Evolutionary conservation across 2,329 filamentous ascomycete genomes (phyloP), one percentile per base, ranked within the genome.

Genomic region (Botryotinia narcissicola): DNA sequence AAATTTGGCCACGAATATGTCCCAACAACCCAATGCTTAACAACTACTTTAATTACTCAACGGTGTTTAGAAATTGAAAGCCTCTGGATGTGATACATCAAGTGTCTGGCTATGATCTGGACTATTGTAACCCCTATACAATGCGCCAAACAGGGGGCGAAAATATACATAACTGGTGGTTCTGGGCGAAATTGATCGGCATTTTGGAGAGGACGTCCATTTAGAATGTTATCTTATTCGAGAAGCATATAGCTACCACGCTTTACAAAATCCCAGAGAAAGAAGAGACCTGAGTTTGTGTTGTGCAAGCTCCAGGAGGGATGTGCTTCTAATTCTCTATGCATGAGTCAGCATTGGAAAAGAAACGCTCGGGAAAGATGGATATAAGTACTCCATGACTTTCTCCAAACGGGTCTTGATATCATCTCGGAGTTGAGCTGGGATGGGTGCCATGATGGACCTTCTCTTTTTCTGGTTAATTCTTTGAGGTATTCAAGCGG

Each of bases 251-350:
- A 84, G 54, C 80, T 77, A n/a, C 82, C 83, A 51, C 83, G 81
- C 73, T 79, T 81, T 63, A 82, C 81, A 75, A 84, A 85, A 75
- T 84, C 83, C 82, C 82, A 85, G 46, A 83, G 75, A 75, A 83
- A 79, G 71, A 78, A 82, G 59, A 85, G 80, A 25, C 54, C 44
- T 29, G 78, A 76, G n/a, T 18, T 57, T 57, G 72, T 78, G 78
- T 25, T 75, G 51, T 57, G 76, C n/a, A 74, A 35, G 14, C 32
- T 66, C 74, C 72, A 78, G 37, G 70, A 64, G 8, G 75, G 74
- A 74, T 79, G 76, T 29, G 68, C 59, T 37, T 74, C 74, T 57
- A 79, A 46, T 59, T 75, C 76, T 67, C 77, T 78, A 42, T 44
- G 16, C 40, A 64, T 40, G 16, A 40, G 35, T 64, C 20, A 51